Conservation (phyloP, 1,139 yeast species). For the Geotrichum phurueaensis region DNA sequence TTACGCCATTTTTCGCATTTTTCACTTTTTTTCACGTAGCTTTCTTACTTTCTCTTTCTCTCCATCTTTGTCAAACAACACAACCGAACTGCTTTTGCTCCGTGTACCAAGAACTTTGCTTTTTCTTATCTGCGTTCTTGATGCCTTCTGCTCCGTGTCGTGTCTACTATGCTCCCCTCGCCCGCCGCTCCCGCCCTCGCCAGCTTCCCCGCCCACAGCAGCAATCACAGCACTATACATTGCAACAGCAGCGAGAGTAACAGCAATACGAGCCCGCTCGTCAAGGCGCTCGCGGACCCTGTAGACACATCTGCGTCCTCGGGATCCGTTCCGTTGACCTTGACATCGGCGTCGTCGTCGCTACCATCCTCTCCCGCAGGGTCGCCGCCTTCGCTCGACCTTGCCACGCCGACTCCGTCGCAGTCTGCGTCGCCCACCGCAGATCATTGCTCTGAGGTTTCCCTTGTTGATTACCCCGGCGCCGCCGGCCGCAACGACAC, state of each 20-base stretch:
- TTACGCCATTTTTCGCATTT: neutral
- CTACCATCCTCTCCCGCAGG: conserved; percentile 17
- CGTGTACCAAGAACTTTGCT: neutral
- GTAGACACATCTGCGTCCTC: neutral
- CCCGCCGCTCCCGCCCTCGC: neutral
- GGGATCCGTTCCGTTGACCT: neutral
- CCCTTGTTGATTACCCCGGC: neutral
- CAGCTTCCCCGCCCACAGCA: neutral
- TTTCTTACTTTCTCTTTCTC: neutral
- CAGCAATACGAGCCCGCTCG: neutral
- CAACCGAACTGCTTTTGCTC: neutral
- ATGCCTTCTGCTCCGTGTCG: neutral
- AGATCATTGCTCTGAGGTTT: conserved; percentile 2
- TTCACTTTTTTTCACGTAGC: neutral
- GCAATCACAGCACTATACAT: neutral
- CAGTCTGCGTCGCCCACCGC: conserved; percentile 18
- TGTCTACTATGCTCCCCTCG: neutral
- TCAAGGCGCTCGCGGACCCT: neutral
- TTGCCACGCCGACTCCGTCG: conserved; percentile 20
- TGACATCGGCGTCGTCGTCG: conserved; percentile 3
- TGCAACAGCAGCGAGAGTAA: neutral
- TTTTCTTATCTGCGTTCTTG: neutral
- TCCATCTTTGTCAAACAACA: neutral
- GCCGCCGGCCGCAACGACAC: neutral
- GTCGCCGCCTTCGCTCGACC: conserved; percentile 17